A percentile compares a stretch with the other conserved stretches of the same genome.
Conservation (phyloP, 208 protist genomes). For the Endotrypanum monterogeii region DNA sequence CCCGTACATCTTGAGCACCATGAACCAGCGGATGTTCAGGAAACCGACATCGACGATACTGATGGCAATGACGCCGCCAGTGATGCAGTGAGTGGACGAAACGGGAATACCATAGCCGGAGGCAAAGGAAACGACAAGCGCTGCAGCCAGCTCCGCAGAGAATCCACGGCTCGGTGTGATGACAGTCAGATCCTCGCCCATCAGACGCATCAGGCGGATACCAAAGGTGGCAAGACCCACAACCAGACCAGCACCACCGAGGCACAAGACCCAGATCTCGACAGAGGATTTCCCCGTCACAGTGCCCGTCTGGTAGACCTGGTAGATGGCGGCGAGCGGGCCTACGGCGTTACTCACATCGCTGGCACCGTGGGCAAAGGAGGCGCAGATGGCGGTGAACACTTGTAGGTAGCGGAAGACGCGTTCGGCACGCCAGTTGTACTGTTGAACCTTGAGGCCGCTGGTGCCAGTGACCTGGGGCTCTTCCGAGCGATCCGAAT, state of each 20-base stretch:
- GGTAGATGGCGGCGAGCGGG: constrained; percentile 65
- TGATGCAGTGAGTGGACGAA: constrained; percentile 90
- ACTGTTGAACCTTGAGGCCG: constrained; percentile 22
- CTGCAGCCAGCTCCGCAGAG: constrained; percentile 62
- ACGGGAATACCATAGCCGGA: constrained; percentile 76
- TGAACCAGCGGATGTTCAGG: constrained; percentile 50
- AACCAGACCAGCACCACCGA: constrained; percentile 63
- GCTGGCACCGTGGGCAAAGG: constrained; percentile 73
- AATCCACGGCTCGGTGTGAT: constrained; percentile 67
- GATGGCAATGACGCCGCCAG: constrained; percentile 76
- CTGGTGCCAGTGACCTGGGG: constrained; percentile 7
- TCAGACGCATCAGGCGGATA: constrained; percentile 56
- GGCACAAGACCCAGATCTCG: constrained; percentile 61
- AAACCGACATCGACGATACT: constrained; percentile 71
- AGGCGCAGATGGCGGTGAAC: constrained; percentile 70
- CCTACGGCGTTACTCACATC: constrained; percentile 77
- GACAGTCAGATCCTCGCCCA: constrained; percentile 66
- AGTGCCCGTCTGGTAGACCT: constrained; percentile 42
- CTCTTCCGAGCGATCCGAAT: constrained; percentile 4
- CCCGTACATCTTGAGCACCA: constrained; percentile 65
- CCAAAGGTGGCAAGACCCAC: constrained; percentile 66
- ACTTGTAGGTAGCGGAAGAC: constrained; percentile 77
- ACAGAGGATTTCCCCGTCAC: constrained; percentile 22
- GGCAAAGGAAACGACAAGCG: constrained; percentile 69
- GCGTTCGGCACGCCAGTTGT: constrained; percentile 52